phyloP scores from a whole-genome alignment of 805 yeast genomes.

The Candida corydali region DNA sequence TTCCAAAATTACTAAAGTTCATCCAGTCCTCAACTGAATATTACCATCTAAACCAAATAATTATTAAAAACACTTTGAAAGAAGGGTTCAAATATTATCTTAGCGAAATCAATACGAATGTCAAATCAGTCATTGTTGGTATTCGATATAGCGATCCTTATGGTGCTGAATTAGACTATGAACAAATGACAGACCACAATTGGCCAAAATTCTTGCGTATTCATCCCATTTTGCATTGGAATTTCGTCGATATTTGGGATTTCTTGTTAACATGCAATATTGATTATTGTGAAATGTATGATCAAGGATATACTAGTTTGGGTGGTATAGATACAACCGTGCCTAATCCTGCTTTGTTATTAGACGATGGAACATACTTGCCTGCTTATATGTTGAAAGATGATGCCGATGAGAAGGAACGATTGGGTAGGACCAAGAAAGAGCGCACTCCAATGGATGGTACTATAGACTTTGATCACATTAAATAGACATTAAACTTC shows the following conservation, averaged over 20 bases:
- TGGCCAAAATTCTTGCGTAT: constrained; percentile 88
- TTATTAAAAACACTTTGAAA: constrained; percentile 50
- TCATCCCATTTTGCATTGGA: constrained; percentile 90
- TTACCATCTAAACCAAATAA: constrained; percentile 52
- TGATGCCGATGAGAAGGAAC: constrained; percentile 55
- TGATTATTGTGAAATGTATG: constrained; percentile 74
- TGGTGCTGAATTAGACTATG: constrained; percentile 52
- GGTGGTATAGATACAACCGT: constrained; percentile 75
- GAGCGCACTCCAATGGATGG: background rate
- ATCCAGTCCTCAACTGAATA: constrained; percentile 48
- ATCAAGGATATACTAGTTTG: constrained; percentile 80
- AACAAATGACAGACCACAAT: constrained; percentile 78
- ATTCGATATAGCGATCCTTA: constrained; percentile 85
- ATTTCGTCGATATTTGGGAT: constrained; percentile 79
- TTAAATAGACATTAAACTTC: background rate
- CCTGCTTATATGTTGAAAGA: constrained; percentile 62
- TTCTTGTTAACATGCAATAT: constrained; percentile 59
- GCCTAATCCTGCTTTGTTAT: constrained; percentile 57
- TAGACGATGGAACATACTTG: constrained; percentile 22
- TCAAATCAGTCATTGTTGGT: constrained; percentile 83
- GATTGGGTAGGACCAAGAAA: constrained; percentile 27
- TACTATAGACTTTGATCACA: background rate
- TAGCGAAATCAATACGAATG: constrained; percentile 37
- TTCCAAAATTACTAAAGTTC: constrained; percentile 65
- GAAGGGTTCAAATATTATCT: constrained; percentile 68